Conservation (phyloP, 1,284 basidiomycete genomes). For the Leccinum ponderosum region DNA sequence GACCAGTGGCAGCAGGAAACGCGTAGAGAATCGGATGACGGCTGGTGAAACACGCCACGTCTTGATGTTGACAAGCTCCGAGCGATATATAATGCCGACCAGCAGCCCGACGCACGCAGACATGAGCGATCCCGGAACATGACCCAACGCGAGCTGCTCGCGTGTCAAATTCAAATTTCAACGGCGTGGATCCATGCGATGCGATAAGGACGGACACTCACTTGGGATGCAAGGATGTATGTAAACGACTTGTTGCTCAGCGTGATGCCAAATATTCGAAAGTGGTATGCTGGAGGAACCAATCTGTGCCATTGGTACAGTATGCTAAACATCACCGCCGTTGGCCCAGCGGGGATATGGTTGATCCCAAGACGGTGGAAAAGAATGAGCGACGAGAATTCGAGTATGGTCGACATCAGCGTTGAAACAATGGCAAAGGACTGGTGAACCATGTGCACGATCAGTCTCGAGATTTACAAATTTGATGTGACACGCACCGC, state of each 20-base stretch:
- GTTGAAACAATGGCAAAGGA: slow-evolving; percentile 73
- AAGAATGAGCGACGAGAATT: slow-evolving; percentile 62
- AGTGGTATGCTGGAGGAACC: slow-evolving; percentile 75
- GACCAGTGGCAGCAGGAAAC: slow-evolving; percentile 61
- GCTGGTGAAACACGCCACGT: slow-evolving; percentile 68
- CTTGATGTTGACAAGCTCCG: slow-evolving; percentile 75
- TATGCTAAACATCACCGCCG: slow-evolving; percentile 69
- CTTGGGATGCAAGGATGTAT: slow-evolving; percentile 70
- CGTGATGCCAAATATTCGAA: slow-evolving; percentile 72
- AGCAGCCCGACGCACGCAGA: slow-evolving; percentile 65
- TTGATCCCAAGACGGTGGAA: slow-evolving; percentile 69
- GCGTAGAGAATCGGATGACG: slow-evolving; percentile 50
- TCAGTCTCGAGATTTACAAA: slow-evolving; percentile 2
- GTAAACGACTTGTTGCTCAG: slow-evolving; percentile 75
- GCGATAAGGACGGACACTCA: slow-evolving; percentile 28
- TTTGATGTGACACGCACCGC: slow-evolving; percentile 57
- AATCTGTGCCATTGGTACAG: slow-evolving; percentile 81
- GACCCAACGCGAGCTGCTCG: slow-evolving; percentile 64
- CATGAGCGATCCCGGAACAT: slow-evolving; percentile 63
- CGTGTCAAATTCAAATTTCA: neutral
- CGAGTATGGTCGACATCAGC: slow-evolving; percentile 65
- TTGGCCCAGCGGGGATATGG: slow-evolving; percentile 74
- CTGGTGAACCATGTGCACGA: slow-evolving; percentile 39
- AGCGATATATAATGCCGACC: slow-evolving; percentile 76
- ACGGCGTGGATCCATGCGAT: slow-evolving; percentile 1